Conservation (phyloP, 257 asterid genomes). For the Oldenlandia corymbosa region DNA sequence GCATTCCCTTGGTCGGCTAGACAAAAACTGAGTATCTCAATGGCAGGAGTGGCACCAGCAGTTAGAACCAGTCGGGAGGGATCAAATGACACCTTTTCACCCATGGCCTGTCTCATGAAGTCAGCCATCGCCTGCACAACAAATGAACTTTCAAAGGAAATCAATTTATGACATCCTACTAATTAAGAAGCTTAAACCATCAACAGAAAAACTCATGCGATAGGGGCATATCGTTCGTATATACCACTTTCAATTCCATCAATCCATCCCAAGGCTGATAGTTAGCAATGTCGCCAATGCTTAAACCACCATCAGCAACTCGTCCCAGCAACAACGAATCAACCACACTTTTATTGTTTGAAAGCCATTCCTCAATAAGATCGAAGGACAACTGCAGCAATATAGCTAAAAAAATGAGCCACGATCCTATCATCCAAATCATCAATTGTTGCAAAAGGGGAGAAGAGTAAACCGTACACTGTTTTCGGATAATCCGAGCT, state of each 20-base stretch:
- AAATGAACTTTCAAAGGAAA: conserved; percentile 6
- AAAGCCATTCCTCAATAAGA: conserved; percentile 78
- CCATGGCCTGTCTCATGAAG: conserved; percentile 84
- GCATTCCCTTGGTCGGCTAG: conserved; percentile 94
- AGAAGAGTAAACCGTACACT: conserved; percentile 49
- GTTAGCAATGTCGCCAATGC: conserved; percentile 58
- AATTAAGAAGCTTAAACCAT: neutral
- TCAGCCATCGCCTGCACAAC: conserved; percentile 73
- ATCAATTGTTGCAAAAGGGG: neutral
- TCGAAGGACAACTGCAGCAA: conserved; percentile 69
- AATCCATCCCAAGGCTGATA: conserved; percentile 85
- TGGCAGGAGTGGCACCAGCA: conserved; percentile 87
- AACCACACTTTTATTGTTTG: conserved; percentile 28
- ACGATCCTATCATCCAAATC: neutral
- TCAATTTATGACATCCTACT: neutral
- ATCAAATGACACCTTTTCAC: conserved; percentile 54
- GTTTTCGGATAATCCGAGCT: conserved; percentile 87
- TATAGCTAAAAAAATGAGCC: conserved; percentile 7
- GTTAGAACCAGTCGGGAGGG: conserved; percentile 66
- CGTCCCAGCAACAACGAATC: conserved; percentile 40
- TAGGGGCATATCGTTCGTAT: no score
- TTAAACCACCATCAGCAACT: conserved; percentile 32
- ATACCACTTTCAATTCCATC: conserved; percentile 77
- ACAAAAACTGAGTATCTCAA: conserved; percentile 83
- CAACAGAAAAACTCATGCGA: neutral